Evolutionary conservation across 2,329 filamentous ascomycete genomes (phyloP).

Genomic region (Botrytis fabae): DNA sequence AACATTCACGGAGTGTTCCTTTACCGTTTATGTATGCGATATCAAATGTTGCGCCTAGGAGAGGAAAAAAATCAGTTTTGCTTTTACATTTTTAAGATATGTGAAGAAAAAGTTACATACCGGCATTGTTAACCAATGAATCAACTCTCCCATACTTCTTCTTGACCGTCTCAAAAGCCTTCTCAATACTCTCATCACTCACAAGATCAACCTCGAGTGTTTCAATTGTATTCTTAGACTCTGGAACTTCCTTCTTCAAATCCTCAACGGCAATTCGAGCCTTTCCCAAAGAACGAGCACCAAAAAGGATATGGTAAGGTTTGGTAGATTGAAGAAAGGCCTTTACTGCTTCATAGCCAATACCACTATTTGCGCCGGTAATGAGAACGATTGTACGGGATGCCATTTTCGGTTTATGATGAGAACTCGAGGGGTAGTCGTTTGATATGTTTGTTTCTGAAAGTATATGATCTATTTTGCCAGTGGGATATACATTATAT

Average conservation of each 20-base stretch:
- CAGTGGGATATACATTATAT: background rate
- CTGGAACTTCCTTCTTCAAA: constrained; percentile 40
- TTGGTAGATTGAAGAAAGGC: constrained; percentile 43
- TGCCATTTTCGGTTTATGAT: constrained; percentile 19
- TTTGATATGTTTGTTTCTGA: background rate
- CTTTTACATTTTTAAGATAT: background rate
- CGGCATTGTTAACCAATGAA: constrained; percentile 33
- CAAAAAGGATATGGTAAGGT: constrained; percentile 45
- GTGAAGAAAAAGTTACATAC: constrained; percentile 25
- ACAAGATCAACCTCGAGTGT: constrained; percentile 31
- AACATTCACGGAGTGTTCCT: constrained; percentile 36
- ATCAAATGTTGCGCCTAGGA: constrained; percentile 37
- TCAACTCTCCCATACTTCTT: constrained; percentile 28
- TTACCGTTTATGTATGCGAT: constrained; percentile 36
- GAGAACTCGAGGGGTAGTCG: background rate
- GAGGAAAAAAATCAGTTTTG: background rate
- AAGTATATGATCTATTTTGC: background rate
- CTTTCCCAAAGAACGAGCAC: constrained; percentile 43
- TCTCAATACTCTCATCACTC: constrained; percentile 33
- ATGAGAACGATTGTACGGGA: constrained; percentile 40
- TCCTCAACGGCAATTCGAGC: constrained; percentile 42
- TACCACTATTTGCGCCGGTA: constrained; percentile 47
- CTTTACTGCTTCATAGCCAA: constrained; percentile 46
- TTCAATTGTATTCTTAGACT: constrained; percentile 35
- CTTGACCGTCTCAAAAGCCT: constrained; percentile 30